Percentiles rank a stretch among this genome's conserved stretches.
Evolutionary conservation across 768 basidiomycete genomes (phyloP).

Genomic region (Auriscalpium vulgare): DNA sequence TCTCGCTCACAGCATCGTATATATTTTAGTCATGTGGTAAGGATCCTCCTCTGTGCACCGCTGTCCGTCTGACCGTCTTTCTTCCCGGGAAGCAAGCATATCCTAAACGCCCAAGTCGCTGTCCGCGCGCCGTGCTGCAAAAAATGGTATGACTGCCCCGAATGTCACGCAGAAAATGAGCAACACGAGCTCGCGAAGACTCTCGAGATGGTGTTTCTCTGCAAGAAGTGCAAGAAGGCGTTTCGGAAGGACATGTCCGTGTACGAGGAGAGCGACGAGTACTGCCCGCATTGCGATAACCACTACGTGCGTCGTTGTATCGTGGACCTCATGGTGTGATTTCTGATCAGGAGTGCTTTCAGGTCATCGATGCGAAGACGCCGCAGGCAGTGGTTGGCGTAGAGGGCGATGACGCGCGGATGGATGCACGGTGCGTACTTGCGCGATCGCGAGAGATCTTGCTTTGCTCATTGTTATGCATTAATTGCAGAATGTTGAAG

Average conservation of each 20-base stretch:
- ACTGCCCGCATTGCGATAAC: conserved; percentile 97
- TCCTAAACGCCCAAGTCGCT: conserved; percentile 93
- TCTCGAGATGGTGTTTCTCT: conserved; percentile 76
- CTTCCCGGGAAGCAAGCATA: conserved; percentile 67
- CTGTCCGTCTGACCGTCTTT: not conserved
- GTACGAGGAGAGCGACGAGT: conserved; percentile 97
- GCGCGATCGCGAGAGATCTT: not conserved
- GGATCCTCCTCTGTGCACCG: too few relatives aligned
- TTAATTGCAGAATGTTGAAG: conserved; percentile 65
- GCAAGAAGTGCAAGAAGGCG: conserved; percentile 91
- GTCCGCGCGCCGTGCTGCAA: conserved; percentile 97
- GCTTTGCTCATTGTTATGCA: not conserved
- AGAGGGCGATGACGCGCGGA: conserved; percentile 85
- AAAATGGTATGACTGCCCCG: conserved; percentile 94
- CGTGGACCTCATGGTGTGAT: not conserved
- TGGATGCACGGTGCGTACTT: conserved; percentile 69
- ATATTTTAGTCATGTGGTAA: too few relatives aligned
- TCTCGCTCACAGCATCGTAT: too few relatives aligned
- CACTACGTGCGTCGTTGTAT: conserved; percentile 69
- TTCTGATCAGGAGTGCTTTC: not conserved
- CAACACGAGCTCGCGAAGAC: conserved; percentile 68
- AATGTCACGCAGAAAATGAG: conserved; percentile 86
- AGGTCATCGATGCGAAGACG: conserved; percentile 92
- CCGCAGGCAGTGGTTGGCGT: conserved; percentile 80
- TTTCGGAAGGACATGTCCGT: conserved; percentile 90